Percentiles rank a stretch among this genome's conserved stretches.
Conservation (phyloP, 2,329 filamentous ascomycete genomes). For the Sporothrix brasiliensis region DNA sequence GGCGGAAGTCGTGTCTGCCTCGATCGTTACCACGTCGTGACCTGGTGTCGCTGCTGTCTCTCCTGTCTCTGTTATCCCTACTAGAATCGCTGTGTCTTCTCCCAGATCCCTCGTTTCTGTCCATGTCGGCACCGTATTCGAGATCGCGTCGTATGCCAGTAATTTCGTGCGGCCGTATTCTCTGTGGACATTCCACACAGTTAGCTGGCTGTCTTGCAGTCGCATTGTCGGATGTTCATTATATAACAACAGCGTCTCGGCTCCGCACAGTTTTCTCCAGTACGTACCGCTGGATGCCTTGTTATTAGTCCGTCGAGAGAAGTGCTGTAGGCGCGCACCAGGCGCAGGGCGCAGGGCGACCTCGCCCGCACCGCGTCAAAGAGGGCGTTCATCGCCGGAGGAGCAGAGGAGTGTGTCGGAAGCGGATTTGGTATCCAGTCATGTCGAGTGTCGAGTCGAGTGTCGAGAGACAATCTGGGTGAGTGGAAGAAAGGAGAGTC, state of each 20-base stretch:
- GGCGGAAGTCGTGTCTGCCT: neutral
- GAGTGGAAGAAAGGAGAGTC: neutral
- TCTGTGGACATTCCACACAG: neutral
- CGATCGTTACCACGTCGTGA: neutral
- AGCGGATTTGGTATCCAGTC: neutral
- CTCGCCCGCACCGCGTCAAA: constrained; percentile 25
- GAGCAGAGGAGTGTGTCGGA: neutral
- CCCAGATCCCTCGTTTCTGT: neutral
- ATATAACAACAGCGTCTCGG: too few relatives aligned
- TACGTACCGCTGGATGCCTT: neutral
- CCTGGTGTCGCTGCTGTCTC: neutral
- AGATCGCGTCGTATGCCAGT: constrained; percentile 7
- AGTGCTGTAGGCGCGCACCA: constrained; percentile 30
- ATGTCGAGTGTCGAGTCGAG: constrained; percentile 5
- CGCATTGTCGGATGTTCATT: too few relatives aligned
- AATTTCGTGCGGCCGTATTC: neutral
- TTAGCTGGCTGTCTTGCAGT: neutral
- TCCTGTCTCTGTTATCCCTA: too few relatives aligned
- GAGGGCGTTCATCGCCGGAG: constrained; percentile 31
- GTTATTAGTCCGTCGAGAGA: neutral
- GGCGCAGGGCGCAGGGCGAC: constrained; percentile 24
- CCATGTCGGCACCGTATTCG: neutral
- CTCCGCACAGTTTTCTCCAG: neutral
- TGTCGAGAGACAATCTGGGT: neutral
- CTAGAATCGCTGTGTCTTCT: neutral